A percentile compares a stretch with the other conserved stretches of the same genome.
Evolutionary conservation across 306 rosid species (phyloP).

Genomic region (Cucurbita moschata): DNA sequence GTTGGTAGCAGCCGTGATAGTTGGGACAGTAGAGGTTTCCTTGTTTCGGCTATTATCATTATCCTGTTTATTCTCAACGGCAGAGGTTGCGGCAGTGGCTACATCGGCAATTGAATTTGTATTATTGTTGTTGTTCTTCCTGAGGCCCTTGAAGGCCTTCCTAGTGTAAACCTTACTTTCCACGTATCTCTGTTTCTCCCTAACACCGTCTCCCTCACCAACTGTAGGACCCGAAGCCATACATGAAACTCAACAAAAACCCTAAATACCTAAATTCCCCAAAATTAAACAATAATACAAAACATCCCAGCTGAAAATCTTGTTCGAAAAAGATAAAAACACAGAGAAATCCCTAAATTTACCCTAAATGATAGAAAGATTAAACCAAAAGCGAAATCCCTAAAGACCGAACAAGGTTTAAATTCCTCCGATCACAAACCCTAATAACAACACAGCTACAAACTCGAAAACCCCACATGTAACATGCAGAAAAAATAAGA

Average conservation of each 20-base stretch:
- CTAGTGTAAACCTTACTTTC: constrained; percentile 66
- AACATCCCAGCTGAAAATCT: constrained; percentile 9
- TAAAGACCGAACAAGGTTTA: neutral
- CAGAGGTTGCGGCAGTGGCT: neutral
- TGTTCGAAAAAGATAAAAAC: neutral
- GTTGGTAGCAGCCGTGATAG: neutral
- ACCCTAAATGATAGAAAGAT: neutral
- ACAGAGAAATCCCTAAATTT: constrained; percentile 15
- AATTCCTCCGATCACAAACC: constrained; percentile 10
- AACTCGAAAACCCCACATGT: neutral
- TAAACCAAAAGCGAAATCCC: neutral
- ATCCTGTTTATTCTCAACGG: neutral
- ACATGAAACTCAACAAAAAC: constrained; percentile 45
- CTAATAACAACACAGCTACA: neutral
- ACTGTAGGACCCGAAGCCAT: constrained; percentile 82
- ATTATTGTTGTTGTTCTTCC: constrained; percentile 18
- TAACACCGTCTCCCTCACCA: constrained; percentile 53
- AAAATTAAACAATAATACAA: neutral
- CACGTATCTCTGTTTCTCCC: constrained; percentile 36
- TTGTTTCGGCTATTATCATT: neutral
- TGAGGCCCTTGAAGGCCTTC: constrained; percentile 41
- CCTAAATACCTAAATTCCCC: constrained; percentile 32
- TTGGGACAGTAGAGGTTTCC: neutral
- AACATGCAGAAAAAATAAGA: neutral
- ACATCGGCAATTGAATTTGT: neutral